These are phyloP conservation scores for Prillingera fragicola DNA, from an alignment of 1,284 basidiomycete genomes.

Conservation along the genomic window DNA sequence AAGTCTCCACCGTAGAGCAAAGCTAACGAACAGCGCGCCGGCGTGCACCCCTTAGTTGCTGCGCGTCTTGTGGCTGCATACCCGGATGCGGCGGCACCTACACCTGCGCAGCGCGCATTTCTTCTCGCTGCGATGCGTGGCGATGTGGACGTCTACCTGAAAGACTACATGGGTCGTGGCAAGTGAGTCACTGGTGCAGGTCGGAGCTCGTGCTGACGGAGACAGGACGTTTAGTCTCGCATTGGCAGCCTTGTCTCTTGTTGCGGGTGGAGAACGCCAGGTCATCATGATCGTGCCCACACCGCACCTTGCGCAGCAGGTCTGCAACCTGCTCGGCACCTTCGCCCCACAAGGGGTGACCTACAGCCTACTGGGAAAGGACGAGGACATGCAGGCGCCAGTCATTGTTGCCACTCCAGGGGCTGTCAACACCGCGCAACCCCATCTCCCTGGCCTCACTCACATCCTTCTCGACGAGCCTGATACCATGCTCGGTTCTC, in stretches of 20 bases:
- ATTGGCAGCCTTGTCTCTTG: constrained; percentile 22
- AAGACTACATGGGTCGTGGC: constrained; percentile 36
- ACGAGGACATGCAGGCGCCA: constrained; percentile 4
- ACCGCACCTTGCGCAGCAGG: constrained; percentile 28
- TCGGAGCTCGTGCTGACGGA: neutral
- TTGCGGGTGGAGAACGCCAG: neutral
- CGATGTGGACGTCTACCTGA: constrained; percentile 27
- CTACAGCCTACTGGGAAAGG: too few species aligned
- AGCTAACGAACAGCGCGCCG: constrained; percentile 11
- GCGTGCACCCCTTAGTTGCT: constrained; percentile 4
- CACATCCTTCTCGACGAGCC: constrained; percentile 35
- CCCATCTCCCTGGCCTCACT: constrained; percentile 9
- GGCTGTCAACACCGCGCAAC: constrained; percentile 1
- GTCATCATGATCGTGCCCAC: constrained; percentile 29
- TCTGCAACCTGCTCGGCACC: constrained; percentile 9
- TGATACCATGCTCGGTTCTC: constrained; percentile 25
- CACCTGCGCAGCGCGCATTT: constrained; percentile 30
- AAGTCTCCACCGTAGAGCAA: neutral
- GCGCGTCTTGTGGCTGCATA: constrained; percentile 9
- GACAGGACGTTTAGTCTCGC: constrained; percentile 19
- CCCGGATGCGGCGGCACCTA: constrained; percentile 25
- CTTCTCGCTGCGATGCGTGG: constrained; percentile 21
- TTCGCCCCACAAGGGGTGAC: neutral
- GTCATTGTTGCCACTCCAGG: constrained; percentile 23
- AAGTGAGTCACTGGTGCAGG: constrained; percentile 24